Evolutionary conservation across 352 stramenopile species (phyloP).

Genomic region (Pythium utonaiense): DNA sequence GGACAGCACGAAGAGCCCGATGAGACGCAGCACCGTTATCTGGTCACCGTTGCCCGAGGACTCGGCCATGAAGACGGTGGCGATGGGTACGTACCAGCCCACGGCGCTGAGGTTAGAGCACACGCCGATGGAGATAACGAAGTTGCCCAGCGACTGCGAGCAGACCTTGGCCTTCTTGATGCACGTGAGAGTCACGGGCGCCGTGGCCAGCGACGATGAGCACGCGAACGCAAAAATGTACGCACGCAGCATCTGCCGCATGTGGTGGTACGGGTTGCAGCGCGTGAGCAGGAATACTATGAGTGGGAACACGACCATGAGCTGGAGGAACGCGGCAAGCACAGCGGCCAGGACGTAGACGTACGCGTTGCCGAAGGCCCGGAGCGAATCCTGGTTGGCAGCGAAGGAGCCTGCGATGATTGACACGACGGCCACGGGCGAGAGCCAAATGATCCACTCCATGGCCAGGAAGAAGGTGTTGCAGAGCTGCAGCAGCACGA

Average conservation of each 20-base stretch:
- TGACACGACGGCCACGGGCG: slow-evolving; percentile 63
- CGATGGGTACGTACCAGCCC: slow-evolving; percentile 63
- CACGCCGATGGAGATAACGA: slow-evolving; percentile 72
- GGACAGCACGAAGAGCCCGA: slow-evolving; percentile 59
- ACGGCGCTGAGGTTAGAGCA: slow-evolving; percentile 58
- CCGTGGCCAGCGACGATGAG: slow-evolving; percentile 62
- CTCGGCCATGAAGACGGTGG: slow-evolving; percentile 60
- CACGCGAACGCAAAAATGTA: slow-evolving; percentile 72
- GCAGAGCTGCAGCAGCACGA: slow-evolving; percentile 59
- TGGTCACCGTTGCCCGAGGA: slow-evolving; percentile 52
- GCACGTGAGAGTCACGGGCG: slow-evolving; percentile 63
- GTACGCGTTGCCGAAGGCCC: slow-evolving; percentile 45
- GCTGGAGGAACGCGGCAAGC: slow-evolving; percentile 35
- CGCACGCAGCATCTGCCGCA: slow-evolving; percentile 57
- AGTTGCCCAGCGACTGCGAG: slow-evolving; percentile 71
- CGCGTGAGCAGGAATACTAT: slow-evolving; percentile 65
- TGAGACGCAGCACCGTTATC: slow-evolving; percentile 44
- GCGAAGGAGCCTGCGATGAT: slow-evolving; percentile 64
- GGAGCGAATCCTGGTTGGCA: slow-evolving; percentile 32
- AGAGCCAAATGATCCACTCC: slow-evolving; percentile 71
- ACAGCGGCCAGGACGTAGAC: slow-evolving; percentile 53
- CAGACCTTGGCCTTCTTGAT: slow-evolving; percentile 60
- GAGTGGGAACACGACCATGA: slow-evolving; percentile 53
- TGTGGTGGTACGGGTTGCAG: slow-evolving; percentile 74
- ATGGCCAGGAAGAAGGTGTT: slow-evolving; percentile 75